Evolutionary conservation across 2,329 filamentous ascomycete species (phyloP).

Genomic region (Cladosporium sp.): DNA sequence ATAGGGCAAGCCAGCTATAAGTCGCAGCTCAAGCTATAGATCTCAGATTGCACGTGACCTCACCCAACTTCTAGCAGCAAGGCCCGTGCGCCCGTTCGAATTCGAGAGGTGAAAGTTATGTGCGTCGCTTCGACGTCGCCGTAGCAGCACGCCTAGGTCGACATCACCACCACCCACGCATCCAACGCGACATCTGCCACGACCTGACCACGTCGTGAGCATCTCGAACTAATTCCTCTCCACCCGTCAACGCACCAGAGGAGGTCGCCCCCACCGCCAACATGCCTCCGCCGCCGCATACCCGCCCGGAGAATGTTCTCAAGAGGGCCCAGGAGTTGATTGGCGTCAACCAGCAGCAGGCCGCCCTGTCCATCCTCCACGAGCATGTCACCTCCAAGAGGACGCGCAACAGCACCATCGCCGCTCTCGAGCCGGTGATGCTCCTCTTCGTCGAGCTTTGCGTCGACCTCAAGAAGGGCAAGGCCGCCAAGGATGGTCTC

Average conservation of each 20-base stretch:
- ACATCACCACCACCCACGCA: conserved; percentile 10
- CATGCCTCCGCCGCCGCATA: conserved; percentile 94
- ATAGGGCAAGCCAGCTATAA: too few species aligned
- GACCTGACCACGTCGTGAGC: conserved; percentile 13
- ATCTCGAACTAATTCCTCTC: conserved; percentile 9
- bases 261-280: conserved; percentile 38
- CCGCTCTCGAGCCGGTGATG: conserved; percentile 96
- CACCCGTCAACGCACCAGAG: conserved; percentile 10
- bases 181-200: conserved; percentile 7
- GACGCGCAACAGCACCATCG: conserved; percentile 94
- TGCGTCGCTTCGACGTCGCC: neutral
- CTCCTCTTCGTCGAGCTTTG: conserved; percentile 94
- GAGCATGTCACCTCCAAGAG: conserved; percentile 99
- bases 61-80: too few species aligned
- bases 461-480: conserved; percentile 96
- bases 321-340: conserved; percentile 99
- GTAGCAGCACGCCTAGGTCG: neutral
- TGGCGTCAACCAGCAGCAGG: conserved; percentile 88
- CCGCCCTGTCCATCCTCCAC: conserved; percentile 90
- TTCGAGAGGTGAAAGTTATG: neutral
- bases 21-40: too few species aligned
- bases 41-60: too few species aligned
- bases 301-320: conserved; percentile 98
- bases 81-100: too few species aligned
- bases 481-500: conserved; percentile 95